Evolutionary conservation across 331 rosid species (phyloP).

Genomic region (Quercus lobata): DNA sequence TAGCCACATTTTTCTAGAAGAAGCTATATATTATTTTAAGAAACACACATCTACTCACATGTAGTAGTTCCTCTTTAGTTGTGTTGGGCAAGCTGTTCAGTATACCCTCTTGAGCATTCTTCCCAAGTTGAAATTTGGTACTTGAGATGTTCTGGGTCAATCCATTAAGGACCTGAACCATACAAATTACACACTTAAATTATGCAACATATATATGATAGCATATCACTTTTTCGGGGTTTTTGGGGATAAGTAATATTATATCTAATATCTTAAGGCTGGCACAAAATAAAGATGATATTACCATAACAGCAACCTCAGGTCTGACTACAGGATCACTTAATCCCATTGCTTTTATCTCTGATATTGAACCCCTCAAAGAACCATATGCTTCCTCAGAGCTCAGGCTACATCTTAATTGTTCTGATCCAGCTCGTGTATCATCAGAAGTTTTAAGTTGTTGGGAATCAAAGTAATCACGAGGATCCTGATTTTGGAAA

Average conservation of each 20-base stretch:
- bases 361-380: slow-evolving; percentile 67
- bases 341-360: slow-evolving; percentile 63
- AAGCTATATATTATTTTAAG: not conserved
- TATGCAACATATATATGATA: not conserved
- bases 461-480: slow-evolving; percentile 94
- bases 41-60: slow-evolving; percentile 53
- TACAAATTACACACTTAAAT: not conserved
- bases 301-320: slow-evolving; percentile 75
- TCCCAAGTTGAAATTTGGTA: slow-evolving; percentile 77
- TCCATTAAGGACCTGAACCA: slow-evolving; percentile 66
- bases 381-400: slow-evolving; percentile 71
- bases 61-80: slow-evolving; percentile 76
- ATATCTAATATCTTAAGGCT: not conserved
- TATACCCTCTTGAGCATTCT: slow-evolving; percentile 74
- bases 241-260: not conserved
- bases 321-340: slow-evolving; percentile 62
- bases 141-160: slow-evolving; percentile 91
- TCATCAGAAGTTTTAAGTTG: slow-evolving; percentile 75
- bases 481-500: slow-evolving; percentile 73
- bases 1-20: not conserved
- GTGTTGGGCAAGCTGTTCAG: slow-evolving; percentile 68
- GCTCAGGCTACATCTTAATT: slow-evolving; percentile 55
- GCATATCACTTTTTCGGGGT: too few species aligned
- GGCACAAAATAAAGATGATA: slow-evolving; percentile 4
- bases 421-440: slow-evolving; percentile 57